A percentile compares a stretch with the other conserved stretches of the same genome.
phyloP scores from a whole-genome alignment of 495 filamentous ascomycete species.

The Annulohypoxylon bovei region DNA sequence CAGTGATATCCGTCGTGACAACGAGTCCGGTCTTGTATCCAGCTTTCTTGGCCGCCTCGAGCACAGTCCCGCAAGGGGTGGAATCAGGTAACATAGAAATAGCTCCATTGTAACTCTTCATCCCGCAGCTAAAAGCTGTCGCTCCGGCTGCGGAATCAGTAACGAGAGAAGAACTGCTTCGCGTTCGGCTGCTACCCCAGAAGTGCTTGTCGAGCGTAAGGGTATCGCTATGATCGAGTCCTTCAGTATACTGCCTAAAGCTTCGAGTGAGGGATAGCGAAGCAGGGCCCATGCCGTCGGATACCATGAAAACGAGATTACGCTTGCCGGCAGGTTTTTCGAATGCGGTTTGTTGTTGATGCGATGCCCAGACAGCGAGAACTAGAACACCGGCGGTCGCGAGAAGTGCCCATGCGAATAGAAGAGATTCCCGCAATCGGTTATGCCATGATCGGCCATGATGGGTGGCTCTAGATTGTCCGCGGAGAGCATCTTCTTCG shows the following conservation, averaged over 20 bases:
- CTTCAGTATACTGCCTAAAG: conserved; percentile 76
- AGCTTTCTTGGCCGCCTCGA: conserved; percentile 91
- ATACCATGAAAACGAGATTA: conserved; percentile 98
- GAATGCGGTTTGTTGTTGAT: conserved; percentile 59
- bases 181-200: conserved; percentile 87
- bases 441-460: conserved; percentile 37
- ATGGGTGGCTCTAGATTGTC: conserved; percentile 33
- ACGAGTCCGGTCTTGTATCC: conserved; percentile 95
- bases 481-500: conserved; percentile 40
- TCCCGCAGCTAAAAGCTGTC: conserved; percentile 91
- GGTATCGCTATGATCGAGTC: conserved; percentile 72
- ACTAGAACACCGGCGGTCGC: conserved; percentile 83
- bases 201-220: conserved; percentile 85
- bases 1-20: conserved; percentile 93
- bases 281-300: conserved; percentile 96
- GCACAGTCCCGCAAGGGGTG: conserved; percentile 88
- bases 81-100: conserved; percentile 88
- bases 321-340: conserved; percentile 72
- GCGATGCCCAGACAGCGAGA: conserved; percentile 77
- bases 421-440: conserved; percentile 65
- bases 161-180: conserved; percentile 81
- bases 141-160: conserved; percentile 96
- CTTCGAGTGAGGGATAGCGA: conserved; percentile 84
- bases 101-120: conserved; percentile 95
- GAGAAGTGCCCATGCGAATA: conserved; percentile 89